Conservation (phyloP, 495 filamentous ascomycete species). For the Neurospora sp. region DNA sequence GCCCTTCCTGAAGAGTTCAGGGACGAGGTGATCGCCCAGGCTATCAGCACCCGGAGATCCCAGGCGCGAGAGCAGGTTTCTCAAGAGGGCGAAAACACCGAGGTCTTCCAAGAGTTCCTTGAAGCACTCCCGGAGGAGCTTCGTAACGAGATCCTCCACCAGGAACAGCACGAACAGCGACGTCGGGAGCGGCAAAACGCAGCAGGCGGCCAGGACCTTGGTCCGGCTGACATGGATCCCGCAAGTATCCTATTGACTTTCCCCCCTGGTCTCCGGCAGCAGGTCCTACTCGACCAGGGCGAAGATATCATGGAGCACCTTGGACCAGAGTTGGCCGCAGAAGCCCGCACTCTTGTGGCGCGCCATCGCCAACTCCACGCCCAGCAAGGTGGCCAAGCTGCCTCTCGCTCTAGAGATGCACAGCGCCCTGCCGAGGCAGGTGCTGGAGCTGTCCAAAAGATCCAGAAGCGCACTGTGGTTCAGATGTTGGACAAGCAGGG, state of each 20-base stretch:
- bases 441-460: constrained; percentile 39
- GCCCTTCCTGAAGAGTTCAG: constrained; percentile 89
- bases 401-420: constrained; percentile 18
- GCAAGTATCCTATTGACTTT: constrained; percentile 88
- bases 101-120: constrained; percentile 89
- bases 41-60: constrained; percentile 71
- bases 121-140: constrained; percentile 87
- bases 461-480: constrained; percentile 66
- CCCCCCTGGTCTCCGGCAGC: constrained; percentile 72
- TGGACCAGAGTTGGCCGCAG: constrained; percentile 71
- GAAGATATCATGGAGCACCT: constrained; percentile 80
- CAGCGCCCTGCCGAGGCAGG: constrained; percentile 18
- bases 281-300: constrained; percentile 83
- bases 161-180: constrained; percentile 81
- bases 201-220: constrained; percentile 39
- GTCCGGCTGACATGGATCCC: constrained; percentile 79
- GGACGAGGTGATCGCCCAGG: constrained; percentile 88
- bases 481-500: constrained; percentile 97
- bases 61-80: constrained; percentile 59
- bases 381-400: neutral
- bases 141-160: constrained; percentile 76
- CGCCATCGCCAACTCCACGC: constrained; percentile 12
- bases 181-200: constrained; percentile 61
- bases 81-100: constrained; percentile 68
- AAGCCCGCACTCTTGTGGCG: constrained; percentile 58